phyloP scores from a whole-genome alignment of 2,329 filamentous ascomycete genomes.

The Exophiala spinifera region DNA sequence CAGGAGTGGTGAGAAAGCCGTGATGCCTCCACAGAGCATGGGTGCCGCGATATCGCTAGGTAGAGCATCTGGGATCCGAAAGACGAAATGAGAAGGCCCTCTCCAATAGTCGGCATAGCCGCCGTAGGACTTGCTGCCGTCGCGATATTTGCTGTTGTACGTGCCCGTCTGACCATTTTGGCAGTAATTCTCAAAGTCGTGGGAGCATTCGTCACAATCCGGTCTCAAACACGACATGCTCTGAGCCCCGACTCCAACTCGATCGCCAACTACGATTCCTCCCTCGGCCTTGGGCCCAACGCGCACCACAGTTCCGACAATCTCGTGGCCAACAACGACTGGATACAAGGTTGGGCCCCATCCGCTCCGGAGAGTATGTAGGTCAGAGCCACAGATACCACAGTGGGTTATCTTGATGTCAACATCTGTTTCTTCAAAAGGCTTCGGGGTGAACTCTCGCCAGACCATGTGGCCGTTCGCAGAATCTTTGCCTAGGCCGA shows the following conservation, averaged over 20 bases:
- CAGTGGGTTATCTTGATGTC: slow-evolving; percentile 66
- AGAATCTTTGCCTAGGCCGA: slow-evolving; percentile 50
- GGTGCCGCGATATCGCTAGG: slow-evolving; percentile 57
- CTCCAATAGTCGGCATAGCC: slow-evolving; percentile 60
- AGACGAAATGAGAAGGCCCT: slow-evolving; percentile 43
- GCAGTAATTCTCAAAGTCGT: slow-evolving; percentile 44
- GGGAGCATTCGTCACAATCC: slow-evolving; percentile 54
- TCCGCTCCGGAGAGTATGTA: slow-evolving; percentile 38
- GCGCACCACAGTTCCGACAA: slow-evolving; percentile 58
- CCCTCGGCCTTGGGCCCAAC: slow-evolving; percentile 46
- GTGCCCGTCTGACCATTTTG: slow-evolving; percentile 45
- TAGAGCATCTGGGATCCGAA: slow-evolving; percentile 50
- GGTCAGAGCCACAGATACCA: slow-evolving; percentile 62
- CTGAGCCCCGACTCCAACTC: slow-evolving; percentile 63
- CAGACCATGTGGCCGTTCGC: slow-evolving; percentile 47
- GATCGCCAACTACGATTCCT: slow-evolving; percentile 64
- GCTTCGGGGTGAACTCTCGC: slow-evolving; percentile 39
- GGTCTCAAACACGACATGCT: slow-evolving; percentile 52
- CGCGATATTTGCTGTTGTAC: slow-evolving; percentile 57
- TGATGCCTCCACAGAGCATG: slow-evolving; percentile 75
- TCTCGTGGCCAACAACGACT: slow-evolving; percentile 63
- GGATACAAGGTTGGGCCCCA: slow-evolving; percentile 39
- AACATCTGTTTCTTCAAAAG: slow-evolving; percentile 59
- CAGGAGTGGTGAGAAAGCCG: slow-evolving; percentile 66
- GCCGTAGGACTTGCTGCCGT: slow-evolving; percentile 65